These are phyloP conservation scores for Leccinum aurantiacum DNA, from an alignment of 768 basidiomycete genomes.

Conservation along the genomic window DNA sequence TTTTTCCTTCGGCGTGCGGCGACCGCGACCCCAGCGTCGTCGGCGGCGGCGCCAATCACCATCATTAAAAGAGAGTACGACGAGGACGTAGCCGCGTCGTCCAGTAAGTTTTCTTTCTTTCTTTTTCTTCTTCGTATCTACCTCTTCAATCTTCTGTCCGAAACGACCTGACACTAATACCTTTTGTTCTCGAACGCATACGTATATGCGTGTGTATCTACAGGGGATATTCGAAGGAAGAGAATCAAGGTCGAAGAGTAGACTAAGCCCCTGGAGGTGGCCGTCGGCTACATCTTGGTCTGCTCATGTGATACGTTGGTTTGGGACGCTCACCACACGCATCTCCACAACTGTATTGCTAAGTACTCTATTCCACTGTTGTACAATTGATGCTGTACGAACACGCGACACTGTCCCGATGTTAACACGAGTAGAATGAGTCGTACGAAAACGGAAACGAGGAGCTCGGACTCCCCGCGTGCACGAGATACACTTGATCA, in stretches of 20 bases:
- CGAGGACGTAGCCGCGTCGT: slow-evolving; percentile 1
- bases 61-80: slow-evolving; percentile 17
- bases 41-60: too few relatives aligned
- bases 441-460: too few relatives aligned
- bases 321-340: too few relatives aligned
- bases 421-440: too few relatives aligned
- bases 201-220: background rate
- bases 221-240: slow-evolving; percentile 12
- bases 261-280: background rate
- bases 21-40: background rate
- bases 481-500: too few relatives aligned
- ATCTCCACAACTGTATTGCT: too few relatives aligned
- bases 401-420: too few relatives aligned
- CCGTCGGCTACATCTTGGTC: background rate
- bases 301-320: background rate
- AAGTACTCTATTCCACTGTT: background rate
- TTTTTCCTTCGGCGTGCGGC: background rate
- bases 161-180: background rate
- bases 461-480: too few relatives aligned
- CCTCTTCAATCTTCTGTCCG: background rate
- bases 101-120: background rate
- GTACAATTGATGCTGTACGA: background rate
- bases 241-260: slow-evolving; percentile 20
- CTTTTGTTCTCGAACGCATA: background rate
- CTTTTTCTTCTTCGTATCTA: background rate